Evolutionary conservation across 495 filamentous ascomycete genomes (phyloP).

Genomic region (Aspergillus mulundensis): DNA sequence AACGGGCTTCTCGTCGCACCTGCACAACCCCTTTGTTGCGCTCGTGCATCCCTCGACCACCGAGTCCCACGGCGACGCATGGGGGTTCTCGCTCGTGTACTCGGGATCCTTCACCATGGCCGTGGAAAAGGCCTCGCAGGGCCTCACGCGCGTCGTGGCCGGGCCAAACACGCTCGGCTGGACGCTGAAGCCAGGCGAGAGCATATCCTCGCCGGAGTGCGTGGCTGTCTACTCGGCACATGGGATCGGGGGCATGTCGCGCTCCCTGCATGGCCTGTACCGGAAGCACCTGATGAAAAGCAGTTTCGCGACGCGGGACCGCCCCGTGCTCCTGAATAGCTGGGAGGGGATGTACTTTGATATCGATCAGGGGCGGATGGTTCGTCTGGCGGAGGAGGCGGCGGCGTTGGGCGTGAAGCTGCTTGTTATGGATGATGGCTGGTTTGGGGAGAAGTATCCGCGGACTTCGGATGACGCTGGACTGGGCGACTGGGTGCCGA

Average conservation of each 20-base stretch:
- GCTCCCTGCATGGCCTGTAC: constrained; percentile 49
- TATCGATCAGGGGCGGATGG: constrained; percentile 44
- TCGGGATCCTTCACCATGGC: constrained; percentile 48
- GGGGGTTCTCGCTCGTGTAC: constrained; percentile 54
- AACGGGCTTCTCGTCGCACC: constrained; percentile 50
- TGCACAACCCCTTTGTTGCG: constrained; percentile 53
- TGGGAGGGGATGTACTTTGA: constrained; percentile 50
- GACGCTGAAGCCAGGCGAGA: constrained; percentile 41
- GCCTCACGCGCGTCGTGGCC: constrained; percentile 46
- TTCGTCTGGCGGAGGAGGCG: constrained; percentile 43
- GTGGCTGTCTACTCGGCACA: constrained; percentile 49
- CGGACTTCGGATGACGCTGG: constrained; percentile 46
- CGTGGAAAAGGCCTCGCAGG: constrained; percentile 52
- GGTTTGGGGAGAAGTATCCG: constrained; percentile 55
- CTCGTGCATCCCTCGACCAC: constrained; percentile 47
- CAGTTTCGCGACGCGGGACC: constrained; percentile 43
- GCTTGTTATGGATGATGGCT: constrained; percentile 56
- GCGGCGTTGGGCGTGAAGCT: constrained; percentile 48
- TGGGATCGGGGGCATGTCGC: constrained; percentile 53
- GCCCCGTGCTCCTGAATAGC: constrained; percentile 52
- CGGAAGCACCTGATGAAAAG: constrained; percentile 52
- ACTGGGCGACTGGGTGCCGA: constrained; percentile 53
- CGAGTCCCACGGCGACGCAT: constrained; percentile 48
- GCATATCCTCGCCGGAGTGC: constrained; percentile 49
- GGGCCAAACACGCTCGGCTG: constrained; percentile 49